phyloP scores from a whole-genome alignment of 192 early-diverging fungal genomes.

The Mortierella claussenii region DNA sequence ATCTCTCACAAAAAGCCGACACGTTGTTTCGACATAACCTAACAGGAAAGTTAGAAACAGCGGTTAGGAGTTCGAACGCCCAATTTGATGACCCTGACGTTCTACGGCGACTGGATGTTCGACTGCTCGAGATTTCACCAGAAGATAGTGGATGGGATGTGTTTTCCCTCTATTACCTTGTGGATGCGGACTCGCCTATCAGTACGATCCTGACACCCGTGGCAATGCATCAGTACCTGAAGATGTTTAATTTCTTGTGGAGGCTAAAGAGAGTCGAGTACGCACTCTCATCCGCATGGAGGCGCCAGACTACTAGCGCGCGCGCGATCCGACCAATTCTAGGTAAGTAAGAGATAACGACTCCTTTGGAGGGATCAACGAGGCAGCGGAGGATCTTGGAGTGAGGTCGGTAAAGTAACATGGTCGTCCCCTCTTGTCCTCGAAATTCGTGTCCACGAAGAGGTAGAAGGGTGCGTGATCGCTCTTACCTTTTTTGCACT shows the following conservation, averaged over 20 bases:
- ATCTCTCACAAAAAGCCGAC: slow-evolving; percentile 72
- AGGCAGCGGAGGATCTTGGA: no score
- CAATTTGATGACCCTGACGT: slow-evolving; percentile 86
- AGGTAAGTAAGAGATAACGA: slow-evolving; percentile 25
- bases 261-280: slow-evolving; percentile 88
- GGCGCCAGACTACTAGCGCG: slow-evolving; percentile 75
- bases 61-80: slow-evolving; percentile 89
- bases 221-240: slow-evolving; percentile 83
- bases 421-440: no score
- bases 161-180: slow-evolving; percentile 89
- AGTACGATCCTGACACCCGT: slow-evolving; percentile 81
- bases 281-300: slow-evolving; percentile 79
- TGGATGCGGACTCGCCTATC: slow-evolving; percentile 82
- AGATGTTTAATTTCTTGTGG: slow-evolving; percentile 91
- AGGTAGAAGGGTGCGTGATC: no score
- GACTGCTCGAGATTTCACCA: slow-evolving; percentile 74
- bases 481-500: not conserved
- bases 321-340: slow-evolving; percentile 59
- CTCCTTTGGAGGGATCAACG: no score
- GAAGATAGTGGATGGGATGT: slow-evolving; percentile 92
- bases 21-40: slow-evolving; percentile 90
- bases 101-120: slow-evolving; percentile 80
- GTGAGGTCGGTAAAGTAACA: no score
- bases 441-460: not conserved
- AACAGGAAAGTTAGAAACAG: slow-evolving; percentile 85